phyloP scores from a whole-genome alignment of 768 basidiomycete genomes.

The Russula compacta region DNA sequence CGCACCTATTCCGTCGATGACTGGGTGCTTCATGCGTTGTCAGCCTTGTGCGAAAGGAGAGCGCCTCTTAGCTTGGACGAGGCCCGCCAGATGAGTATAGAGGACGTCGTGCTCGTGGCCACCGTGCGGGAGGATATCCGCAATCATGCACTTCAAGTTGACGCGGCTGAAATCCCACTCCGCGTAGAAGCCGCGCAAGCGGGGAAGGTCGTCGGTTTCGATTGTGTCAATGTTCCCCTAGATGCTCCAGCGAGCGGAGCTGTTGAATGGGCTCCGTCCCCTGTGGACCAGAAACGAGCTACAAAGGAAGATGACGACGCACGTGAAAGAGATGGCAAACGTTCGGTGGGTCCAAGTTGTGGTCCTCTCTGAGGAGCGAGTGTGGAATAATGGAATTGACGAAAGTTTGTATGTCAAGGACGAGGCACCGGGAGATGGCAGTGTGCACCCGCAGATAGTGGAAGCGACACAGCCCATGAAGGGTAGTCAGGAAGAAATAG shows the following conservation, averaged over 20 bases:
- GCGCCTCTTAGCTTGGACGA: conserved; percentile 2
- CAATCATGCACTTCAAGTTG: not conserved
- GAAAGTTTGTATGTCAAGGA: not conserved
- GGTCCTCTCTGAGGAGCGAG: not conserved
- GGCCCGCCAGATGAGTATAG: not conserved
- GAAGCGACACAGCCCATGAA: not conserved
- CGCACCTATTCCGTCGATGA: conserved; percentile 2
- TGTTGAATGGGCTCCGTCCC: not conserved
- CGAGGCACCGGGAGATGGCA: not conserved
- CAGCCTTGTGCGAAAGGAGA: conserved; percentile 1
- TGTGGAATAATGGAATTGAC: not conserved
- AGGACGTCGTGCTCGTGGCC: conserved; percentile 10
- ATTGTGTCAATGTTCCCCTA: not conserved
- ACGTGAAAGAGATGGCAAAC: not conserved
- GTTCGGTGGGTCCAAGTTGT: not conserved
- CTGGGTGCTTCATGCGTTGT: conserved; percentile 7
- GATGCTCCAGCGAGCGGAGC: not conserved
- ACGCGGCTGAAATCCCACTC: not conserved
- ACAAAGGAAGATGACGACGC: not conserved
- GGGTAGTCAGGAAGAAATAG: not conserved
- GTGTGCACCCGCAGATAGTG: not conserved
- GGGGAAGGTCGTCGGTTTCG: no score
- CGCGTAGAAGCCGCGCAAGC: not conserved
- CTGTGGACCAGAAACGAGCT: not conserved
- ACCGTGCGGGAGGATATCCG: conserved; percentile 13